Base-by-base conservation (phyloP, 1,284 basidiomycete genomes). In the Rugosomyces carneus region DNA sequence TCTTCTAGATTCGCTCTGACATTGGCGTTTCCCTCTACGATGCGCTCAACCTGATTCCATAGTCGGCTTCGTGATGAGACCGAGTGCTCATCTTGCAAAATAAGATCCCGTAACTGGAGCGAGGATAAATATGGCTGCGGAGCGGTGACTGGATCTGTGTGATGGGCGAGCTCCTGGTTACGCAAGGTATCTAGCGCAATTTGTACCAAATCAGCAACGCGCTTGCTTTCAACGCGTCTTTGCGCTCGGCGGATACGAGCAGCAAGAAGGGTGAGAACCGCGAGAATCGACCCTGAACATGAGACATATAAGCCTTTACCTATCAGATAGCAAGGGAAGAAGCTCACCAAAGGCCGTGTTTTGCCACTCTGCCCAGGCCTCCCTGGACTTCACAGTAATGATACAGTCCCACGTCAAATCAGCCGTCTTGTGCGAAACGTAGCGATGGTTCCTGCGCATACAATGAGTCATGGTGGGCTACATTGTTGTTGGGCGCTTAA, bases 11-110 rank as follows among this genome's bases (percentile, higher is more conserved):
- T 87, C 20, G 84, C 84, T 46, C 91, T 80, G 15, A 99, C 90
- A 65, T 99, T 99, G 15, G 92, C 81, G 67, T 99, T 99, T 45
- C 81, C 81, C 67, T 99, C 95, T 1, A 99, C 91, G 37, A 93
- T 70, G 40, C 76, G 80, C 60, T 90, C 87, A 35, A 99, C 96
- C 48, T 78, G 78, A 39, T 79, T 73, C 96, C 96, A 99, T 26
- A 98, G 59, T 27, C 80, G 72, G 48, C 80, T 76, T 39, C 93
- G 78, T 23, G 70, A 69, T 5, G 75, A 61, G 11, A 88, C 75
- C 19, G 85, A 85, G 59, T 89, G 87, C 49, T 91, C 85, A 42
- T 88, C 81, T 53, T 89, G 84, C 19, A 99, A 69, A 35, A 98
- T 78, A 36, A 89, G 73, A 66, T 99, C 95, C 37, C 96, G 84